Evolutionary conservation across 2,329 filamentous ascomycete genomes (phyloP).

Genomic region (Alternaria hordeiaustralica): DNA sequence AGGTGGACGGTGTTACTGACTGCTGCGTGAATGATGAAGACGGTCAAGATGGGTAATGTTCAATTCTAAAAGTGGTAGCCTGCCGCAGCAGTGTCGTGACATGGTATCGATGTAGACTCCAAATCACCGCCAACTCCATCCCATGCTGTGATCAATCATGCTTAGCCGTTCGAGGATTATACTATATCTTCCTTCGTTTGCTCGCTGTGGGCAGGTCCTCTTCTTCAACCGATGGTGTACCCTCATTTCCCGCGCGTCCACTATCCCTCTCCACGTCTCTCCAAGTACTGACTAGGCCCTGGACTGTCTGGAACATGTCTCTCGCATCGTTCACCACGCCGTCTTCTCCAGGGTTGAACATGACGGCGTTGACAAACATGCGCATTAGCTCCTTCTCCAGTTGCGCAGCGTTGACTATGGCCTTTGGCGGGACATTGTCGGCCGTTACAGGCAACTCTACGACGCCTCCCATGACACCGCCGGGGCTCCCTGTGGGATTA

Average conservation of each 20-base stretch:
- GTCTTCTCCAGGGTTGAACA: constrained; percentile 96
- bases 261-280: constrained; percentile 68
- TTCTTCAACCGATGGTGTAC: constrained; percentile 35
- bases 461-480: constrained; percentile 56
- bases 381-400: constrained; percentile 91
- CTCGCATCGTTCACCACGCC: constrained; percentile 86
- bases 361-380: constrained; percentile 97
- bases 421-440: constrained; percentile 83
- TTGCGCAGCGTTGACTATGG: constrained; percentile 91
- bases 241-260: constrained; percentile 36
- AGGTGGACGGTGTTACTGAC: neutral
- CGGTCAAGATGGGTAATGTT: neutral
- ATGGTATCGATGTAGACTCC: neutral
- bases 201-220: constrained; percentile 30
- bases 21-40: neutral
- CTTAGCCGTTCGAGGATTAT: constrained; percentile 5
- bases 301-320: constrained; percentile 88
- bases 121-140: neutral
- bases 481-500: constrained; percentile 66
- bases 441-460: constrained; percentile 68
- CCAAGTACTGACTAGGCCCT: constrained; percentile 77
- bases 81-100: neutral
- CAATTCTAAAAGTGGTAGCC: neutral
- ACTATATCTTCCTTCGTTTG: constrained; percentile 42
- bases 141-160: neutral